phyloP scores from a whole-genome alignment of 2,329 filamentous ascomycete genomes.

The Colletotrichum theobromicola region DNA sequence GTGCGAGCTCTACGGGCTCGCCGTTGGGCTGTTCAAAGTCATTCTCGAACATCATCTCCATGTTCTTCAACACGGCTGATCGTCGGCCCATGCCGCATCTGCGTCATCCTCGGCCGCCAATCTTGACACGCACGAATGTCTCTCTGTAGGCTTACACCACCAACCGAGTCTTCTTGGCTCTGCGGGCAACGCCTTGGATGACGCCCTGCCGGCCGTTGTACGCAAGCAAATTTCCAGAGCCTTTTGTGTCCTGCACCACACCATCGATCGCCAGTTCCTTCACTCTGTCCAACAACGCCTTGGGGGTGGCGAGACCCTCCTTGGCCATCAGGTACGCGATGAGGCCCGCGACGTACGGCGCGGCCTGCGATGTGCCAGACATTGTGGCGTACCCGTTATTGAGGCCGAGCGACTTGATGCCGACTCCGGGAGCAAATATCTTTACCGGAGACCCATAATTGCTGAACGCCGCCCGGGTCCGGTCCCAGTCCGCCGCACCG shows the following conservation, averaged over 20 bases:
- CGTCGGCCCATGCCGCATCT: background rate
- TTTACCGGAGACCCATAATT: slow-evolving; percentile 45
- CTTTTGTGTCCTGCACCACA: slow-evolving; percentile 43
- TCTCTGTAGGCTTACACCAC: background rate
- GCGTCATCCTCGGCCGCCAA: background rate
- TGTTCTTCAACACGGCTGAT: background rate
- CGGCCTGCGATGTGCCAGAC: slow-evolving; percentile 44
- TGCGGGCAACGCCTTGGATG: background rate
- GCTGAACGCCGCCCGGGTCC: slow-evolving; percentile 48
- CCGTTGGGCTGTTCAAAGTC: background rate
- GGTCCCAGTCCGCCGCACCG: slow-evolving; percentile 48
- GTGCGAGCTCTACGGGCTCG: background rate
- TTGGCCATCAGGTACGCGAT: slow-evolving; percentile 34
- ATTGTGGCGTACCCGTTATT: slow-evolving; percentile 47
- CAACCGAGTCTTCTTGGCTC: background rate
- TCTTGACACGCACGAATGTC: background rate
- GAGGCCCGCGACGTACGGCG: slow-evolving; percentile 25
- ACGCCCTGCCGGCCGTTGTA: slow-evolving; percentile 53
- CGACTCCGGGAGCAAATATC: slow-evolving; percentile 10
- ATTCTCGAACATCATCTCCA: background rate
- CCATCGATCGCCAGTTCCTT: slow-evolving; percentile 43
- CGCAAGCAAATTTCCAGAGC: slow-evolving; percentile 57
- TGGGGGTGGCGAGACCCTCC: slow-evolving; percentile 40
- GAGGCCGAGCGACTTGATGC: slow-evolving; percentile 28
- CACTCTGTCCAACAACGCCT: slow-evolving; percentile 53